Evolutionary conservation across 257 asterid species (phyloP).

Genomic region (Petunia axillaris): DNA sequence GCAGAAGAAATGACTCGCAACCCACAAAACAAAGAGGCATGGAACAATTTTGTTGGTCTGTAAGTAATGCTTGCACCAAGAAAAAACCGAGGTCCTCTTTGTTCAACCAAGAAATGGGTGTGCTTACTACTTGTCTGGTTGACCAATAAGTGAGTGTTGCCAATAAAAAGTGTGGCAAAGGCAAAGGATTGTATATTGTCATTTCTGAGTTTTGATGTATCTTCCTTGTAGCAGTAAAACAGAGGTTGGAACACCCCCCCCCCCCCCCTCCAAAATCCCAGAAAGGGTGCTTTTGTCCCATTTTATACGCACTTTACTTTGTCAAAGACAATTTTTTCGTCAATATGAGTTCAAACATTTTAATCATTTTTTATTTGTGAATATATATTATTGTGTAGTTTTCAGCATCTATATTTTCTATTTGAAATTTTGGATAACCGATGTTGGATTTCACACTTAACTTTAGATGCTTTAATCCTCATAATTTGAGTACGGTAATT

Average conservation of each 20-base stretch:
- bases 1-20: neutral
- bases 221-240: neutral
- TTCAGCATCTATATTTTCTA: neutral
- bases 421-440: no score
- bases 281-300: neutral
- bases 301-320: neutral
- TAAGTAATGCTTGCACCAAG: neutral
- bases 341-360: neutral
- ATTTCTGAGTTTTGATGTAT: neutral
- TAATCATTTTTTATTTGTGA: neutral
- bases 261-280: no score
- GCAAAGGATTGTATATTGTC: neutral
- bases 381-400: neutral
- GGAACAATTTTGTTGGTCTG: conserved; percentile 15
- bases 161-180: neutral
- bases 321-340: neutral
- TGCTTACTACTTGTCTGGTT: neutral
- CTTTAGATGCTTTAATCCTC: neutral
- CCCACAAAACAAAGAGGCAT: neutral
- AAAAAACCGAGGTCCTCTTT: conserved; percentile 5
- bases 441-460: no score
- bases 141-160: conserved; percentile 14
- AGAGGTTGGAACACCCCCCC: neutral
- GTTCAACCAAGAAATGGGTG: neutral
- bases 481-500: neutral